These are phyloP conservation scores for Podaxis rugospora DNA, from an alignment of 768 basidiomycete species.

Conservation along the genomic window DNA sequence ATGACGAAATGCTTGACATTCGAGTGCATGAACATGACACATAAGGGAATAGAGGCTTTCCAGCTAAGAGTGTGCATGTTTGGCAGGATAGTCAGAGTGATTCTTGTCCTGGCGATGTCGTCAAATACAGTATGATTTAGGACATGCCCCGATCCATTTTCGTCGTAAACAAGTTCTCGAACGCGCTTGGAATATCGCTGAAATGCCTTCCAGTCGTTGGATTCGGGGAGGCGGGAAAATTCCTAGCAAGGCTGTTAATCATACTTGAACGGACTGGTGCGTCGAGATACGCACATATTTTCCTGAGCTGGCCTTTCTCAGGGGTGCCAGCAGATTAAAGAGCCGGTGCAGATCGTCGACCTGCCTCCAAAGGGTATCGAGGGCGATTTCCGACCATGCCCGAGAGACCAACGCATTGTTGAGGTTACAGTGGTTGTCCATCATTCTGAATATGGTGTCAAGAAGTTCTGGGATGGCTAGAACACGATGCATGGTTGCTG, in stretches of 20 bases:
- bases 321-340: slow-evolving; percentile 16
- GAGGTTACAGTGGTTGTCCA: slow-evolving; percentile 12
- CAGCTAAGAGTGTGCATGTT: slow-evolving; percentile 13
- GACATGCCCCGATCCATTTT: not conserved
- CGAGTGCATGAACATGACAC: slow-evolving; percentile 14
- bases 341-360: slow-evolving; percentile 17
- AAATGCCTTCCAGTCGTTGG: slow-evolving; percentile 17
- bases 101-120: slow-evolving; percentile 12
- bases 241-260: slow-evolving; percentile 4
- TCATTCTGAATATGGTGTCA: slow-evolving; percentile 14
- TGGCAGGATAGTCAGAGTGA: slow-evolving; percentile 8
- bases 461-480: slow-evolving; percentile 18
- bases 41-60: slow-evolving; percentile 12
- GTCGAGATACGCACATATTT: not conserved
- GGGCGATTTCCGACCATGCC: slow-evolving; percentile 16
- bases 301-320: slow-evolving; percentile 8
- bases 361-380: slow-evolving; percentile 19
- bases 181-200: slow-evolving; percentile 19
- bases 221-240: slow-evolving; percentile 15
- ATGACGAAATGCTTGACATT: slow-evolving; percentile 10
- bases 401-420: slow-evolving; percentile 17
- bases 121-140: slow-evolving; percentile 4
- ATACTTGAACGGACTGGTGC: not conserved
- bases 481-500: slow-evolving; percentile 9
- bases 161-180: slow-evolving; percentile 18